phyloP scores from a whole-genome alignment of 2,329 filamentous ascomycete genomes.

The Fusarium sublunatum region DNA sequence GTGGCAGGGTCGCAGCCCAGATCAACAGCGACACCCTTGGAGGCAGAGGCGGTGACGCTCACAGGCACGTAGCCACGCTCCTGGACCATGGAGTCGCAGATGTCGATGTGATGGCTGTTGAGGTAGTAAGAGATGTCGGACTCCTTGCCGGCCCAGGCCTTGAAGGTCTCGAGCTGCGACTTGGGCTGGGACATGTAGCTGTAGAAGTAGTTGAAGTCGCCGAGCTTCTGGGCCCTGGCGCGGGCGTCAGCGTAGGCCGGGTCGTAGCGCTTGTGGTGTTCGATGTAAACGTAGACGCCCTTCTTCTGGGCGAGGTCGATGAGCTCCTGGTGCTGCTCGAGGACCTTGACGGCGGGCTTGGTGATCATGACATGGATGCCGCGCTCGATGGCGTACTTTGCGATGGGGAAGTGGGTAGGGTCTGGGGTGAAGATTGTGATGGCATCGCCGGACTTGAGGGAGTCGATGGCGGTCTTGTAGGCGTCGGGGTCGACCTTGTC shows the following conservation, averaged over 20 bases:
- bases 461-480: slow-evolving; percentile 90
- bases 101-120: slow-evolving; percentile 93
- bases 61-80: slow-evolving; percentile 77
- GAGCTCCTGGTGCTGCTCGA: slow-evolving; percentile 82
- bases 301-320: slow-evolving; percentile 77
- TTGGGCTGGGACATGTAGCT: slow-evolving; percentile 96
- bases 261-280: slow-evolving; percentile 97
- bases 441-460: slow-evolving; percentile 81
- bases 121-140: slow-evolving; percentile 97
- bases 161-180: slow-evolving; percentile 92
- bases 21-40: slow-evolving; percentile 80
- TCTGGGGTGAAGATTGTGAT: slow-evolving; percentile 98
- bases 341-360: slow-evolving; percentile 89
- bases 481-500: slow-evolving; percentile 79
- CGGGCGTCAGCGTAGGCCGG: slow-evolving; percentile 91
- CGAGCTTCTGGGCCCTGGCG: slow-evolving; percentile 78
- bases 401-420: slow-evolving; percentile 91
- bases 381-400: slow-evolving; percentile 89
- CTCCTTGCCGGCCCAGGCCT: slow-evolving; percentile 90
- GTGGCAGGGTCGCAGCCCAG: slow-evolving; percentile 84
- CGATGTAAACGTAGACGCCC: slow-evolving; percentile 89
- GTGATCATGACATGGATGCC: slow-evolving; percentile 92
- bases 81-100: slow-evolving; percentile 91
- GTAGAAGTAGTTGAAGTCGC: slow-evolving; percentile 99
- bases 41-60: slow-evolving; percentile 80